These are phyloP conservation scores for Sicyos baderoa DNA, from an alignment of 306 rosid genomes.

Conservation along the genomic window DNA sequence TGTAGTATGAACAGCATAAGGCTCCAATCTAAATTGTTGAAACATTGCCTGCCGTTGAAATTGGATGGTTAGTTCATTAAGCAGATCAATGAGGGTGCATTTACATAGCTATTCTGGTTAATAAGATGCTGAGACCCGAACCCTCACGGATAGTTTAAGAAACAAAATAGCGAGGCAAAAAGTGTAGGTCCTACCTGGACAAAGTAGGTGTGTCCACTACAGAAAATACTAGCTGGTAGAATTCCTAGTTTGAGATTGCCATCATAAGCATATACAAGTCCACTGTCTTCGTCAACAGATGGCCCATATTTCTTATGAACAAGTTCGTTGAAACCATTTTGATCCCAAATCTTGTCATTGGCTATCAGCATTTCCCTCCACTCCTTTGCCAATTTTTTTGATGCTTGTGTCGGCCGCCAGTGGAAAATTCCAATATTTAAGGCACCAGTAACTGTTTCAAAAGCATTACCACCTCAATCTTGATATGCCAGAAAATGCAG, in stretches of 20 bases:
- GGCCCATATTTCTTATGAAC: constrained; percentile 72
- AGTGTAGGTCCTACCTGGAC: constrained; percentile 53
- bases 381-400: constrained; percentile 75
- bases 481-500: not conserved
- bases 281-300: constrained; percentile 54
- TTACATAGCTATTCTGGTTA: not conserved
- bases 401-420: constrained; percentile 82
- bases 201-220: constrained; percentile 95
- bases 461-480: not conserved
- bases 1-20: constrained; percentile 92
- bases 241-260: constrained; percentile 85
- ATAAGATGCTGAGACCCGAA: not conserved
- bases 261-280: constrained; percentile 80
- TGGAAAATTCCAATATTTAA: constrained; percentile 71
- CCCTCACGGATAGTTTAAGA: not conserved
- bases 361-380: constrained; percentile 75
- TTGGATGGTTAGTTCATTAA: constrained; percentile 17
- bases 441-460: constrained; percentile 33
- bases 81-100: not conserved
- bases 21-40: constrained; percentile 76
- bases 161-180: not conserved
- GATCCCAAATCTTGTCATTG: constrained; percentile 89
- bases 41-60: constrained; percentile 57
- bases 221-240: constrained; percentile 81
- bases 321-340: constrained; percentile 76